Evolutionary conservation across 495 filamentous ascomycete genomes (phyloP).

Genomic region (Thozetella sp.): DNA sequence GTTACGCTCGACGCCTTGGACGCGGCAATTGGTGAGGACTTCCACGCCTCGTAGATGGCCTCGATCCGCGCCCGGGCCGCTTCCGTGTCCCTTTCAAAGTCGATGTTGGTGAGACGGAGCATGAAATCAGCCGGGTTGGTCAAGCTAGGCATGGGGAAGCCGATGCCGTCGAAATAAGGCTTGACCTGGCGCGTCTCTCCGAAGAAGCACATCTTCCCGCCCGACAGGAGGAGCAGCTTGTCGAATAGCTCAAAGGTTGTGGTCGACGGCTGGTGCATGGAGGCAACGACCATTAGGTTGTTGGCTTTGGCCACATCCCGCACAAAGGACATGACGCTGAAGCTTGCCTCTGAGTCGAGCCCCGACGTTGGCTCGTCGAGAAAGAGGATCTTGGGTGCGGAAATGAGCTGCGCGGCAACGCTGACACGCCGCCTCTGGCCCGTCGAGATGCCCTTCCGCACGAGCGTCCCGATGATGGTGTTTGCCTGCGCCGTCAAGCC

Average conservation of each 20-base stretch:
- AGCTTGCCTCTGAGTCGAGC: slow-evolving; percentile 78
- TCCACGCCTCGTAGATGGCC: too few species aligned
- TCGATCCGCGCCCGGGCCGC: too few species aligned
- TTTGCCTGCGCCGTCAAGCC: slow-evolving; percentile 71
- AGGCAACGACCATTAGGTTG: slow-evolving; percentile 67
- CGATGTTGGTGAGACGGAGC: slow-evolving; percentile 73
- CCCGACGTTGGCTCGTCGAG: slow-evolving; percentile 83
- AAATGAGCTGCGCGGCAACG: slow-evolving; percentile 78
- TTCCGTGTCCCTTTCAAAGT: too few species aligned
- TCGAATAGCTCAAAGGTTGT: slow-evolving; percentile 78
- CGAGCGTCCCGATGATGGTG: slow-evolving; percentile 74
- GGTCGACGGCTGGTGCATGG: slow-evolving; percentile 82
- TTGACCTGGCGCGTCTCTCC: slow-evolving; percentile 55
- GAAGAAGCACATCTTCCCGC: slow-evolving; percentile 69
- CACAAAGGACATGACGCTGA: slow-evolving; percentile 79
- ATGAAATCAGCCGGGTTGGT: slow-evolving; percentile 80
- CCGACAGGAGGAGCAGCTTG: slow-evolving; percentile 72
- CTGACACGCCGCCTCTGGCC: slow-evolving; percentile 79
- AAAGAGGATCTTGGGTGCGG: slow-evolving; percentile 76
- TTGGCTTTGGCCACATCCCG: slow-evolving; percentile 67
- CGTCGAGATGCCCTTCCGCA: slow-evolving; percentile 76
- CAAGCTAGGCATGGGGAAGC: slow-evolving; percentile 60
- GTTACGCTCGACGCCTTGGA: slow-evolving; percentile 18
- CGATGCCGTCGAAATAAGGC: slow-evolving; percentile 59
- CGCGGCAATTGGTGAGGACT: slow-evolving; percentile 32